These are phyloP conservation scores for Scheffersomyces quercinus DNA, from an alignment of 1,139 yeast genomes.

Conservation along the genomic window DNA sequence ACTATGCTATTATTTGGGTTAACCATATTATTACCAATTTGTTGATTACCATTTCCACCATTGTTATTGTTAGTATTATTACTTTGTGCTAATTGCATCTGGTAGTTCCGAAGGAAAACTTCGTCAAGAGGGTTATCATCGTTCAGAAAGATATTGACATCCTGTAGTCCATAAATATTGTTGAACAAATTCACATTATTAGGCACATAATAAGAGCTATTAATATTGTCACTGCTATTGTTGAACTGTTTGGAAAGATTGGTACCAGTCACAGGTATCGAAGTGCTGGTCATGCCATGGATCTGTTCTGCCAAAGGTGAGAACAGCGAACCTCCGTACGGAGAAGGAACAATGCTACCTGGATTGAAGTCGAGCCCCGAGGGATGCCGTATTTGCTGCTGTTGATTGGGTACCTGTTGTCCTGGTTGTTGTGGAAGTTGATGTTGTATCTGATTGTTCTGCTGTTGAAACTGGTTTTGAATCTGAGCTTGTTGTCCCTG, in stretches of 20 bases:
- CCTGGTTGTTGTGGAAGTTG: too few relatives aligned
- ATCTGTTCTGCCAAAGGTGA: background rate
- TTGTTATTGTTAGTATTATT: too few relatives aligned
- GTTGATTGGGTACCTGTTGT: too few relatives aligned
- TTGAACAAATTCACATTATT: slow-evolving; percentile 1
- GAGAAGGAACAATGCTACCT: slow-evolving; percentile 8
- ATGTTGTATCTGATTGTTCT: background rate
- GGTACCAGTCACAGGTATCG: background rate
- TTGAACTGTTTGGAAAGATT: background rate
- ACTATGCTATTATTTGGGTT: background rate
- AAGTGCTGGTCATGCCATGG: background rate
- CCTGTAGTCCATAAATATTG: slow-evolving; percentile 23
- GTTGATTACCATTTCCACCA: background rate
- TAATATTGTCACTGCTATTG: background rate
- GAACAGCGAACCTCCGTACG: slow-evolving; percentile 12
- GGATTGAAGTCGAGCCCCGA: background rate
- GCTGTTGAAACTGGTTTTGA: background rate
- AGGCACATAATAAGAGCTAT: background rate
- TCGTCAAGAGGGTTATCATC: slow-evolving; percentile 45
- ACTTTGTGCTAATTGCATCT: slow-evolving; percentile 1
- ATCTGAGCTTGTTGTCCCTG: background rate
- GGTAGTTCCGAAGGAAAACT: slow-evolving; percentile 20
- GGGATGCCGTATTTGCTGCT: background rate
- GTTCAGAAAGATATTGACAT: slow-evolving; percentile 37
- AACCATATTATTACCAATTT: background rate